Conservation (phyloP, 2,329 filamentous ascomycete genomes). For the Periconia sp. region DNA sequence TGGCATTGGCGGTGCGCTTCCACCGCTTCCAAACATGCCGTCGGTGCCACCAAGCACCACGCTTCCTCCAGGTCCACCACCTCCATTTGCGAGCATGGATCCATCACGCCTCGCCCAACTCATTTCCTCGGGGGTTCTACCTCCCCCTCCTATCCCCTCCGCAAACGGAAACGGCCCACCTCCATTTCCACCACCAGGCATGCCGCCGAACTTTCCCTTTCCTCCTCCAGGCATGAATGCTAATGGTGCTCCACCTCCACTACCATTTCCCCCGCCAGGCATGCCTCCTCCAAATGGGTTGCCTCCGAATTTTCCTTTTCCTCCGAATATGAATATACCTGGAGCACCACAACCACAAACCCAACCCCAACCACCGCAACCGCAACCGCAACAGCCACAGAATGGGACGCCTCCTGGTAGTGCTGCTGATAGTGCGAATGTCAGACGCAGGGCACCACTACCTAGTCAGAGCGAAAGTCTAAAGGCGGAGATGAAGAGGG, state of each 20-base stretch:
- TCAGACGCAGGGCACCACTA: constrained; percentile 69
- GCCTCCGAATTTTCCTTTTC: constrained; percentile 6
- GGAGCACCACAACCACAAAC: constrained; percentile 20
- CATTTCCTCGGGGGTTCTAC: constrained; percentile 42
- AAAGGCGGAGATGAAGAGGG: constrained; percentile 73
- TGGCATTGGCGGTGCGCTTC: constrained; percentile 52
- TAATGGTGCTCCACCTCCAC: constrained; percentile 21
- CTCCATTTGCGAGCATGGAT: constrained; percentile 32
- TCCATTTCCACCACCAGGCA: constrained; percentile 39
- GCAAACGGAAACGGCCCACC: constrained; percentile 23
- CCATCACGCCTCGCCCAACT: constrained; percentile 41
- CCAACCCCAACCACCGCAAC: constrained; percentile 32
- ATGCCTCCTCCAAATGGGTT: not conserved
- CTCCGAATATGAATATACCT: constrained; percentile 5
- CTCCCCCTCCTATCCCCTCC: constrained; percentile 41
- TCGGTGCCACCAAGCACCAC: constrained; percentile 32
- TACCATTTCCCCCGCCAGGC: constrained; percentile 7
- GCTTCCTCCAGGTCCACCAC: constrained; percentile 19
- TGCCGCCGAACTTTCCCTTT: constrained; percentile 36
- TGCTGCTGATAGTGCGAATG: constrained; percentile 33
- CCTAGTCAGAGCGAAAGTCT: constrained; percentile 86
- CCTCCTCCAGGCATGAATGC: constrained; percentile 7
- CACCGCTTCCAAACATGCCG: constrained; percentile 39
- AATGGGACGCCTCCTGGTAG: constrained; percentile 33
- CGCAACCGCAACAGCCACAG: constrained; percentile 32